These are phyloP conservation scores for Coemansia sp. DNA, from an alignment of 192 early-diverging fungal species.

Conservation along the genomic window DNA sequence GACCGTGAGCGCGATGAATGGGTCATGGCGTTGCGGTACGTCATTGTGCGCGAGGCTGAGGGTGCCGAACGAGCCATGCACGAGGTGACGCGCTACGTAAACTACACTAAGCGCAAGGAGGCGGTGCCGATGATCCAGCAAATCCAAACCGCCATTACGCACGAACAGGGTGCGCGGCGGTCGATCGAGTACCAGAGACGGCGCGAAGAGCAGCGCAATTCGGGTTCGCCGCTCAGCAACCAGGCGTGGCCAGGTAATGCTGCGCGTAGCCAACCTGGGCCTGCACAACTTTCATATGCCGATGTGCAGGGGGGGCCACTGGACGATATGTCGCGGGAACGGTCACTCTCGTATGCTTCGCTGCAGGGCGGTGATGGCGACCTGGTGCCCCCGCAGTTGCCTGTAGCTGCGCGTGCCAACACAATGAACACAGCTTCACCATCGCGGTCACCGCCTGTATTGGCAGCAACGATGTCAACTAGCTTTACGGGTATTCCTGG, in stretches of 20 bases:
- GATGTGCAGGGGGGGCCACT: not conserved
- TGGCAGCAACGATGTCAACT: conserved; percentile 41
- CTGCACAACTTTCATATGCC: not conserved
- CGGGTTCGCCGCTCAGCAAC: conserved; percentile 37
- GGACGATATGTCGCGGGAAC: conserved; percentile 1
- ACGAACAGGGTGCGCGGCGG: conserved; percentile 44
- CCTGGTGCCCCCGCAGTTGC: not conserved
- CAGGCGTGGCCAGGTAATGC: conserved; percentile 32
- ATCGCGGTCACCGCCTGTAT: conserved; percentile 20
- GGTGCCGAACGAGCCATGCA: conserved; percentile 46
- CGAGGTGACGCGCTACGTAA: conserved; percentile 40
- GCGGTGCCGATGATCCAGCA: conserved; percentile 50
- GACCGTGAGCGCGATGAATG: conserved; percentile 89
- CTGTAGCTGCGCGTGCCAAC: not conserved
- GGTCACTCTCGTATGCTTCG: conserved; percentile 24
- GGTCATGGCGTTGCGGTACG: conserved; percentile 67
- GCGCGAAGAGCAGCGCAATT: conserved; percentile 24
- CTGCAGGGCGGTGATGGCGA: not conserved
- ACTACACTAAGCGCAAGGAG: conserved; percentile 36
- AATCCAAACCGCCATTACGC: conserved; percentile 47
- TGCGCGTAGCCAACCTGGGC: conserved; percentile 1
- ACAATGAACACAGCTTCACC: not conserved
- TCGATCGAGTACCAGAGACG: conserved; percentile 40
- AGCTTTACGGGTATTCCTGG: conserved; percentile 31
- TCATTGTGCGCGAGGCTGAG: conserved; percentile 52